Conservation (phyloP, 495 filamentous ascomycete genomes). For the Stereocaulon alpinum region DNA sequence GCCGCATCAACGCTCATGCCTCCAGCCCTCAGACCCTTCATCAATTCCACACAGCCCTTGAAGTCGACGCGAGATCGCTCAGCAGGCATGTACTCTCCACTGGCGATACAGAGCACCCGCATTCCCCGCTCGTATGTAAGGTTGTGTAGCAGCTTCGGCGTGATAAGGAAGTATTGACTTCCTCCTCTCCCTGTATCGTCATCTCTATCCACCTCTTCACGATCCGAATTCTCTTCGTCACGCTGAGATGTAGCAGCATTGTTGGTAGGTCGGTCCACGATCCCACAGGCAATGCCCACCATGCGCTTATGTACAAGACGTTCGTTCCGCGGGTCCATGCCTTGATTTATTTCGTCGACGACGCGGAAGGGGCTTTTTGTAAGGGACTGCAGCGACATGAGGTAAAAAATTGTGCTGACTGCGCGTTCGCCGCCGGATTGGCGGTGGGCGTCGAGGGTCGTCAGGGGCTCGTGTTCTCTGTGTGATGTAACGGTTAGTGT, state of each 20-base stretch:
- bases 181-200: conserved; percentile 22
- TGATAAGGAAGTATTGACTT: conserved; percentile 86
- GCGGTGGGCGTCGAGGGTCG: conserved; percentile 76
- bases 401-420: conserved; percentile 97
- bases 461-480: conserved; percentile 72
- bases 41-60: conserved; percentile 19
- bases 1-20: neutral
- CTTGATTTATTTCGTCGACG: conserved; percentile 98
- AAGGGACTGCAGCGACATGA: conserved; percentile 93
- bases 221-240: conserved; percentile 14
- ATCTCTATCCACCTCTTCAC: conserved; percentile 3
- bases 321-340: conserved; percentile 98
- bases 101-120: conserved; percentile 87
- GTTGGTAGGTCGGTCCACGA: conserved; percentile 4
- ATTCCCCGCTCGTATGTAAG: conserved; percentile 81
- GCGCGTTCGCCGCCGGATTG: conserved; percentile 95
- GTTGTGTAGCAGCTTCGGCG: conserved; percentile 84
- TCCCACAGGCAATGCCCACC: conserved; percentile 78
- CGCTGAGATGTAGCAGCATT: conserved; percentile 10
- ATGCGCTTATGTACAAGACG: conserved; percentile 94
- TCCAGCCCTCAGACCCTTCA: conserved; percentile 15
- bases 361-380: conserved; percentile 97
- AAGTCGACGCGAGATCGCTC: conserved; percentile 28
- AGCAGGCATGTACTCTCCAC: conserved; percentile 78
- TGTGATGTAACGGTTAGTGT: neutral